Conservation (phyloP, 139 green algal species). For the Tetraselmis striata region DNA sequence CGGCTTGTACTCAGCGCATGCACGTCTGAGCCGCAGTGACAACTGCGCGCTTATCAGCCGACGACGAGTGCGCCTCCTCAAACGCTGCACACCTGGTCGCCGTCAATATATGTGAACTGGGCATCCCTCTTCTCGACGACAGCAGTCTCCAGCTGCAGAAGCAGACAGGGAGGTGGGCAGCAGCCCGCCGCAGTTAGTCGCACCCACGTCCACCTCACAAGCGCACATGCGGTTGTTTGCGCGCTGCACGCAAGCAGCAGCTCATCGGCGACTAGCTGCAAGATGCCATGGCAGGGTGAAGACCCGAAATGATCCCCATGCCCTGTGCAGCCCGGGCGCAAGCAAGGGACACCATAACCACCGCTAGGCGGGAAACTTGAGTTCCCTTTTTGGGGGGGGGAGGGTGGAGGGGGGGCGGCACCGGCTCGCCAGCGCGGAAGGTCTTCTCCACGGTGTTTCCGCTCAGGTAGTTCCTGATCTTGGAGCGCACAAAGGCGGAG, state of each 20-base stretch:
- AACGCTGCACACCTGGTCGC: conserved; percentile 16
- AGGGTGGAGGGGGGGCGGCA: too few relatives aligned
- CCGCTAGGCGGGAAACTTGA: too few relatives aligned
- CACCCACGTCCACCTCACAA: too few relatives aligned
- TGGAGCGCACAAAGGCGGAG: conserved; percentile 92
- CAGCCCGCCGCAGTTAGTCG: neutral
- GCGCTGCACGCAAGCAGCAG: too few relatives aligned
- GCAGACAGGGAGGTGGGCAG: neutral
- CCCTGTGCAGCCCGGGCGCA: too few relatives aligned
- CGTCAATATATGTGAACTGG: conserved; percentile 86
- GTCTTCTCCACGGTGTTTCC: conserved; percentile 87
- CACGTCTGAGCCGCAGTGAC: neutral
- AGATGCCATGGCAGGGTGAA: too few relatives aligned
- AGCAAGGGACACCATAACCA: too few relatives aligned
- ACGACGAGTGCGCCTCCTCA: neutral
- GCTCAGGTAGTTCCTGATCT: conserved; percentile 95
- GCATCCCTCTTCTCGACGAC: conserved; percentile 60
- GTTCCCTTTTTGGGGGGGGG: too few relatives aligned
- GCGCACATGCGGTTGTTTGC: too few relatives aligned
- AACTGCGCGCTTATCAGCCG: conserved; percentile 28
- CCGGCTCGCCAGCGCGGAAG: conserved; percentile 88
- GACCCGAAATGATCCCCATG: too few relatives aligned
- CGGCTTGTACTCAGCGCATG: neutral
- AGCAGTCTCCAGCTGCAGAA: conserved; percentile 23
- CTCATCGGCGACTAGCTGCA: too few relatives aligned